Evolutionary conservation across 2,329 filamentous ascomycete genomes (phyloP).

Genomic region (Alternaria infectoria): DNA sequence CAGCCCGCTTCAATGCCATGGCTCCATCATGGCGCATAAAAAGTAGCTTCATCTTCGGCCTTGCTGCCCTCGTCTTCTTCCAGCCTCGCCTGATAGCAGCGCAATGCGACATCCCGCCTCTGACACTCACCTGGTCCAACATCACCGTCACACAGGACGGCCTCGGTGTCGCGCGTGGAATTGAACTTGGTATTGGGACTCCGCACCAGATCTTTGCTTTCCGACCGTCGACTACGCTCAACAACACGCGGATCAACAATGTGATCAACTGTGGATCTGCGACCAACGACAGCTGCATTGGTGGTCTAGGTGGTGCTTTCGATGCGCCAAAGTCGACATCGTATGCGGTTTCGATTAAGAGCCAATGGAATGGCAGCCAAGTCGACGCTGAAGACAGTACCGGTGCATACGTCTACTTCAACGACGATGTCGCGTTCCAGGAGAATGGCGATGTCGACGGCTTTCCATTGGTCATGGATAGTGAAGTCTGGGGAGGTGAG

Average conservation of each 20-base stretch:
- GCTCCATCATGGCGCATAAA: neutral
- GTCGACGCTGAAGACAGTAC: conserved; percentile 5
- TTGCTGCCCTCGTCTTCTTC: neutral
- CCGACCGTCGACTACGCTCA: conserved; percentile 13
- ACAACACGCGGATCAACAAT: conserved; percentile 17
- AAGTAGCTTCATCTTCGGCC: neutral
- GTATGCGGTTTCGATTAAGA: conserved; percentile 9
- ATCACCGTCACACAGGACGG: conserved; percentile 16
- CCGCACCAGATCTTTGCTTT: conserved; percentile 18
- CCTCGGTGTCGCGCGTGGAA: conserved; percentile 14
- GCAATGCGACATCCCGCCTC: conserved; percentile 12
- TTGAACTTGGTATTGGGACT: conserved; percentile 15
- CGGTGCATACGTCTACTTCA: conserved; percentile 12
- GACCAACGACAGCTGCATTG: conserved; percentile 10
- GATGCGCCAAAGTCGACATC: conserved; percentile 5
- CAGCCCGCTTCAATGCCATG: neutral
- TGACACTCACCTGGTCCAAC: conserved; percentile 13
- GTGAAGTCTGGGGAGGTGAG: conserved; percentile 4
- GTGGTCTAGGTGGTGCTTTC: conserved; percentile 8
- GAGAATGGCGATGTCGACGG: conserved; percentile 9
- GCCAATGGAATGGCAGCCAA: conserved; percentile 15
- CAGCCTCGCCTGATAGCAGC: neutral
- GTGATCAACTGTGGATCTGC: conserved; percentile 9
- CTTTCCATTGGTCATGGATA: conserved; percentile 14
- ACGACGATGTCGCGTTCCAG: conserved; percentile 12